These are phyloP conservation scores for Jasminum sambac DNA, from an alignment of 257 asterid species.

Conservation along the genomic window DNA sequence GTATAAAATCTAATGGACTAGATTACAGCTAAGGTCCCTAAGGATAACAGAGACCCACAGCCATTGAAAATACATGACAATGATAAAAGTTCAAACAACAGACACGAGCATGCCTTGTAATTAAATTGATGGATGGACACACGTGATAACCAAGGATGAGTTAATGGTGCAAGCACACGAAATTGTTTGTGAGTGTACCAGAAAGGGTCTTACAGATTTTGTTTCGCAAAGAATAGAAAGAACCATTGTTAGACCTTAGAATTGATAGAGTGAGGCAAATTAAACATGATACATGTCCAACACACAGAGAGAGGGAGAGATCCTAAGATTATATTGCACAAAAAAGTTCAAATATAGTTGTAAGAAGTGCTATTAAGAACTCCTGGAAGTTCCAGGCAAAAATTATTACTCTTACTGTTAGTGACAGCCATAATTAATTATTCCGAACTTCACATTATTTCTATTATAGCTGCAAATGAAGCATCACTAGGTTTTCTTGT, in stretches of 20 bases:
- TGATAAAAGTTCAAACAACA: conserved; percentile 5
- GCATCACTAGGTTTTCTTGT: not conserved
- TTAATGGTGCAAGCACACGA: not conserved
- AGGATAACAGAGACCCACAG: not conserved
- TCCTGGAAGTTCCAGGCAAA: not conserved
- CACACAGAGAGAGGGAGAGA: conserved; percentile 2
- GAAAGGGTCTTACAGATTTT: not conserved
- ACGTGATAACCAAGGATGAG: not conserved
- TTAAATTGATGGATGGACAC: not conserved
- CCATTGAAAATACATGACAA: conserved; percentile 4
- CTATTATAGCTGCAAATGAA: not conserved
- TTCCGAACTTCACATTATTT: not conserved
- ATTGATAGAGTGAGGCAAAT: not conserved
- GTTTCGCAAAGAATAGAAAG: not conserved
- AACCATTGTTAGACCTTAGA: not conserved
- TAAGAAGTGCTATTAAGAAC: not conserved
- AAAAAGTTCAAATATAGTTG: not conserved
- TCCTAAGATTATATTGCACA: not conserved
- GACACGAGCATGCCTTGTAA: conserved; percentile 5
- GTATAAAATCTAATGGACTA: not conserved
- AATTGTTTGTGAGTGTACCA: not conserved
- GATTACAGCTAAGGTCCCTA: not conserved
- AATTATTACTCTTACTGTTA: not conserved
- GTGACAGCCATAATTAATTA: not conserved
- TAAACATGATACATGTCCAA: not conserved